phyloP scores from a whole-genome alignment of 306 rosid genomes.

The Cucumis melo region DNA sequence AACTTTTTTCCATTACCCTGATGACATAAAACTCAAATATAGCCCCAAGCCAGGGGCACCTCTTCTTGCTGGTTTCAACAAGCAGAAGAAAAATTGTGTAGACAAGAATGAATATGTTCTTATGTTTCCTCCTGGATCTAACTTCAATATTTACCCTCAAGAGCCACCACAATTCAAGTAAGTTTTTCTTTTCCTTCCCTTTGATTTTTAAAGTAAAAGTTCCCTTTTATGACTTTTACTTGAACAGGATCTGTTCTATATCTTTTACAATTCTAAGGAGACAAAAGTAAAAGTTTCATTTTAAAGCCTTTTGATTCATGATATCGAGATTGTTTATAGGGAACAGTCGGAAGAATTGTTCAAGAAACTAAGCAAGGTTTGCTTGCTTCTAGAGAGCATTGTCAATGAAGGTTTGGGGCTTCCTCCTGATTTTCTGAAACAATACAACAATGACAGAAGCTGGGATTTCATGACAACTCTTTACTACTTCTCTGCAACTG shows the following conservation, averaged over 20 bases:
- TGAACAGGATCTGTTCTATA: no score
- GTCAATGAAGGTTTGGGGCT: constrained; percentile 35
- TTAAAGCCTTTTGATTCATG: not conserved
- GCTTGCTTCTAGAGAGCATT: constrained; percentile 26
- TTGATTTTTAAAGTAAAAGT: not conserved
- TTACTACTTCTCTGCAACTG: constrained; percentile 27
- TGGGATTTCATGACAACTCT: constrained; percentile 28
- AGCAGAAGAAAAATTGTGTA: constrained; percentile 9
- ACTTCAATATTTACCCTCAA: constrained; percentile 25
- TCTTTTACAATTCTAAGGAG: no score
- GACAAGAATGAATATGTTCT: constrained; percentile 32
- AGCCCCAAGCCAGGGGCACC: constrained; percentile 18
- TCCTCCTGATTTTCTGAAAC: constrained; percentile 25
- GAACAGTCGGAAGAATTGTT: constrained; percentile 34
- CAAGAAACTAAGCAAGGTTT: constrained; percentile 13
- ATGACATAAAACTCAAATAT: constrained; percentile 26
- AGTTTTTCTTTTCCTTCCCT: not conserved
- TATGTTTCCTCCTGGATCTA: constrained; percentile 22
- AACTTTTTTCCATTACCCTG: constrained; percentile 21
- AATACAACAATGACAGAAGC: constrained; percentile 33
- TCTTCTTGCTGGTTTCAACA: constrained; percentile 34
- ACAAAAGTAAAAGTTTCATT: no score
- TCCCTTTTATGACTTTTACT: no score
- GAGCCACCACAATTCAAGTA: constrained; percentile 28
- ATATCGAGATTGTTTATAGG: constrained; percentile 9